Evolutionary conservation across 352 stramenopile genomes (phyloP).

Genomic region (Paralagenidium karlingii): DNA sequence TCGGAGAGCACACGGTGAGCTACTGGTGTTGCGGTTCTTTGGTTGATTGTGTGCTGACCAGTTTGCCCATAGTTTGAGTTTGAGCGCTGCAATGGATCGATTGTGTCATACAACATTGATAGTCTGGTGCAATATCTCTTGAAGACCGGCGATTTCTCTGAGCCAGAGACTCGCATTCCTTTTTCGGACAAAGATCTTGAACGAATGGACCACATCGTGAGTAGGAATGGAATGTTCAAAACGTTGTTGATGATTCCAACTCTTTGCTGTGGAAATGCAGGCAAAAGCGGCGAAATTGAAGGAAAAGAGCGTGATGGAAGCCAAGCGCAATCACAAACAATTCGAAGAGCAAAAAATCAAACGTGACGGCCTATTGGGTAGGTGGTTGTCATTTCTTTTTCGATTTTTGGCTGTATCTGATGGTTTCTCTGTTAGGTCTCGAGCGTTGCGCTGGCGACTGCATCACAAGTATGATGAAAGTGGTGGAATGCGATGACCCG

Average conservation of each 20-base stretch:
- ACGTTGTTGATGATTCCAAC: not conserved
- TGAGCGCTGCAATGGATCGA: conserved; percentile 62
- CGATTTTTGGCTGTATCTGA: not conserved
- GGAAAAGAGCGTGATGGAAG: conserved; percentile 52
- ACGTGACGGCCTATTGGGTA: conserved; percentile 67
- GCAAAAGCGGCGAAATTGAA: conserved; percentile 45
- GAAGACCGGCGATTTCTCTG: conserved; percentile 77
- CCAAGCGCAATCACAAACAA: conserved; percentile 60
- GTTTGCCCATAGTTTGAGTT: conserved; percentile 61
- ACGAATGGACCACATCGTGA: conserved; percentile 59
- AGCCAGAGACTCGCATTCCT: conserved; percentile 77
- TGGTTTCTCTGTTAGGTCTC: conserved; percentile 22
- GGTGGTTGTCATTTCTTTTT: not conserved
- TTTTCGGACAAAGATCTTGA: conserved; percentile 75
- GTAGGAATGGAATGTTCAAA: conserved; percentile 2
- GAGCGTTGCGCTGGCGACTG: conserved; percentile 80
- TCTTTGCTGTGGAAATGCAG: conserved; percentile 10
- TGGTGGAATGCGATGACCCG: conserved; percentile 64
- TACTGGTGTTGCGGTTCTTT: not conserved
- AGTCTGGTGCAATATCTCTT: conserved; percentile 83
- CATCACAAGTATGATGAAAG: conserved; percentile 75
- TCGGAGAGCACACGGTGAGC: conserved; percentile 63
- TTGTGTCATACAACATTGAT: conserved; percentile 81
- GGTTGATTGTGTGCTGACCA: conserved; percentile 2
- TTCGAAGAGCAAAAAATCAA: conserved; percentile 78